These are phyloP conservation scores for Akebia trifoliata DNA, from an alignment of 164 flowering plant species.

Conservation along the genomic window DNA sequence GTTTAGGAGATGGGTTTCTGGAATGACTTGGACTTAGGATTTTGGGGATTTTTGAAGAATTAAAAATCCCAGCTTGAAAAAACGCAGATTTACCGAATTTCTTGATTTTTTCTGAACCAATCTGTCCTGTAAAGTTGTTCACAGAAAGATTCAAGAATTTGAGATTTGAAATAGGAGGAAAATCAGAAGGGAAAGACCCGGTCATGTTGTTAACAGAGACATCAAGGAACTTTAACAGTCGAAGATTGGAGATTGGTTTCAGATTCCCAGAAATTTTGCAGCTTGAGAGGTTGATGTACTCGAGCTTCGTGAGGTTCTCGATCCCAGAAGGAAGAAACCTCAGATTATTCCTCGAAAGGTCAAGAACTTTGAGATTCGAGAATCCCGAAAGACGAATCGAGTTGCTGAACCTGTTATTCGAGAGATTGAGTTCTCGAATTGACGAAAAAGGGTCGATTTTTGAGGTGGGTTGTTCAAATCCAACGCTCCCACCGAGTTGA, in stretches of 20 bases:
- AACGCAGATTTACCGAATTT: slow-evolving; percentile 69
- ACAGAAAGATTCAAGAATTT: slow-evolving; percentile 59
- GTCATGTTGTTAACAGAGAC: slow-evolving; percentile 49
- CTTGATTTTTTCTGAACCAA: slow-evolving; percentile 20
- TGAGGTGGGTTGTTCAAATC: slow-evolving; percentile 18
- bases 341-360: slow-evolving; percentile 59
- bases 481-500: slow-evolving; percentile 58
- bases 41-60: slow-evolving; percentile 15
- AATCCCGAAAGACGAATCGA: slow-evolving; percentile 42
- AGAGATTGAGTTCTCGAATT: slow-evolving; percentile 52
- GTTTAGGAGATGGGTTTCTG: slow-evolving; percentile 17
- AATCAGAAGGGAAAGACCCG: slow-evolving; percentile 60
- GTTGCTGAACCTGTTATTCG: slow-evolving; percentile 68
- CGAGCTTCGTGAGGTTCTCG: slow-evolving; percentile 36
- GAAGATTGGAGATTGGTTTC: slow-evolving; percentile 36
- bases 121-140: slow-evolving; percentile 54
- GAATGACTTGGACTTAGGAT: slow-evolving; percentile 16
- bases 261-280: slow-evolving; percentile 50
- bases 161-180: slow-evolving; percentile 39
- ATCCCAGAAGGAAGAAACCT: slow-evolving; percentile 49
- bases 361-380: slow-evolving; percentile 37
- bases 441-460: slow-evolving; percentile 19
- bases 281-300: slow-evolving; percentile 50
- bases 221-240: slow-evolving; percentile 46
- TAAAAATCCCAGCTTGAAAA: slow-evolving; percentile 44